Base-by-base conservation (phyloP, 352 stramenopile species). In the Pythium phragmiticola region DNA sequence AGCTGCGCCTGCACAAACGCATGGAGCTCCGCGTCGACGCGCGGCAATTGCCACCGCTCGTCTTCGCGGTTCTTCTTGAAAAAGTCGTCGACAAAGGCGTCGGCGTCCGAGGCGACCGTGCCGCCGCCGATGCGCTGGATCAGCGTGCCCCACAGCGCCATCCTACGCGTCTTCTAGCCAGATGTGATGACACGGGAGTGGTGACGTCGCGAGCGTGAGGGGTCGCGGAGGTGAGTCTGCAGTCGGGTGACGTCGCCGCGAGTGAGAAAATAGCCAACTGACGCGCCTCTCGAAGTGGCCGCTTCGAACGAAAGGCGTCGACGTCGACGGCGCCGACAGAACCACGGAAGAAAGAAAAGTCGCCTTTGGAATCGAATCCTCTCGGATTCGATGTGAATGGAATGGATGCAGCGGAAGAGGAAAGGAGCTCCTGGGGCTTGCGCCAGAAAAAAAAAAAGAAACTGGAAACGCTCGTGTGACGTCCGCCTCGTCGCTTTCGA, bases 131-230 rank as follows among this genome's bases (percentile, higher is more conserved):
- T 88, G 51, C 78, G 76, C 61, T 94, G 84, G 48, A 82, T 79
- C 42, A 94, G 72, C 59, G 85, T 92, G 41, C 84, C 85, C 85
- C 85, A 94, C 46, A 94, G 77, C 67, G 78, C 81, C 85, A 94
- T 94, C 13, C 16, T 46, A 30, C 26, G 21, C 21, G 21, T 21
- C 21, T 21, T 12, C 37, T 42, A 42, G 37, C 7, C 37, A 13
- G 13, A 41, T 41, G 14, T 16, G 9, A 16, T 12, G 37, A 16
- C 2, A 16, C 14, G 37, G 37, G 14, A 16, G 37, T 33, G 57
- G 21, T 72, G 59, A 61, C 48, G 45, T 52, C 42, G 37, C 26
- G 26, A 5, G 26, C 26, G n/a, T 17, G 51, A 47, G 8, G 30
- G 26, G n/a, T 43, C 16, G 49, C 19, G 21, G 26, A 30, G 26